phyloP scores from a whole-genome alignment of 805 yeast genomes.

The Candida incommunis region DNA sequence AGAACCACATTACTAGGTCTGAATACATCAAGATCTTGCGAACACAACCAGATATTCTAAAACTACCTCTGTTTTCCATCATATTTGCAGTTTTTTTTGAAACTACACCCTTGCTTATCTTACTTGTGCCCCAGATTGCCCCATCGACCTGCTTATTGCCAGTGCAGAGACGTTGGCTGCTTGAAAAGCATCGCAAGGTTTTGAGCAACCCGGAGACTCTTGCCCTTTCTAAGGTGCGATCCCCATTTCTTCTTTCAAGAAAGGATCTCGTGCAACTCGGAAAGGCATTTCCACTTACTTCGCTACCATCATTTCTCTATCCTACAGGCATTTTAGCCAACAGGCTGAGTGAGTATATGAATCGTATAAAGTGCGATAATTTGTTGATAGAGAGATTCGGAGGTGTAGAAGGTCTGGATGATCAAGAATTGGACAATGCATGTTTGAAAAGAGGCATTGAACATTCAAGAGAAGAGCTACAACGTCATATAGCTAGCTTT shows the following conservation, averaged over 20 bases:
- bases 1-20: conserved; percentile 25
- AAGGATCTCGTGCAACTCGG: conserved; percentile 4
- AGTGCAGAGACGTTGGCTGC: conserved; percentile 14
- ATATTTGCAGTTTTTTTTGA: conserved; percentile 44
- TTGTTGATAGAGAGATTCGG: conserved; percentile 28
- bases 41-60: conserved; percentile 33
- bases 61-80: conserved; percentile 45
- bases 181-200: neutral
- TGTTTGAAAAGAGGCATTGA: conserved; percentile 39
- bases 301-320: conserved; percentile 16
- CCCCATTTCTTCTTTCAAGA: neutral
- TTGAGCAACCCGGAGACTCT: conserved; percentile 1
- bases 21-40: conserved; percentile 39
- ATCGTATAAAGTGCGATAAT: conserved; percentile 39
- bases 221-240: conserved; percentile 1
- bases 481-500: neutral
- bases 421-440: conserved; percentile 34
- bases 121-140: conserved; percentile 37
- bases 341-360: conserved; percentile 27
- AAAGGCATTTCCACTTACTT: conserved; percentile 8
- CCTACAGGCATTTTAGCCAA: conserved; percentile 27
- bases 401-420: conserved; percentile 32
- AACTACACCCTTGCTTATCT: conserved; percentile 38
- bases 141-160: conserved; percentile 54
- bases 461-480: conserved; percentile 13